Base-by-base conservation (phyloP, 1,284 basidiomycete species). In the Ustilago lituana region DNA sequence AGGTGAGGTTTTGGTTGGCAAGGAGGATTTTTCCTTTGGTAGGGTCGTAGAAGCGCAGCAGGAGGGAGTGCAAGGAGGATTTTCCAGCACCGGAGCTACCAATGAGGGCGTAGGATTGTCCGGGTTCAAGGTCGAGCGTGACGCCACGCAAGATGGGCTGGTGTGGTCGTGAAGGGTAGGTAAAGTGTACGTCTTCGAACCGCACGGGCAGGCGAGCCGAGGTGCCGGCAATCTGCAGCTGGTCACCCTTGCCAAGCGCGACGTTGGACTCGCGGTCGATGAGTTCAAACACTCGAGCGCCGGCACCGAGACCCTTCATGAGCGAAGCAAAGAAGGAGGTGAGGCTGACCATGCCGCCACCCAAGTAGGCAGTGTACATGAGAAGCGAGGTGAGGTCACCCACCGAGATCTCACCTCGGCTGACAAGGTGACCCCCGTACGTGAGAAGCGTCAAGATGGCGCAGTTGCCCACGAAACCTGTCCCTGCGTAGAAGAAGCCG, bases 1-100 rank as follows among this genome's bases (percentile, higher is more conserved):
- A 87, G 15, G 90, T 87, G 69, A 98, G 93, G 90, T 93, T 92
- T 85, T 90, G 87, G 3, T 92, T 93, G 78, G 94, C 91, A 70
- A 91, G 93, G 0, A 89, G 89, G 45, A 98, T 87, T 50, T 86
- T 87, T 0, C 96, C 96, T 11, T 86, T 83, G 23, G 89, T 85
- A 0, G 95, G 94, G 79, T 98, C 94, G 82, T 98, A 98, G 84
- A 92, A 98, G 45, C 94, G 86, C 65, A 95, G 85, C 45, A 98
- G 86, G 8, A 98, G 86, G 9, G 91, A 89, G 77, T 95, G 93
- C 36, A 96, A 87, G 0, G 92, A 94, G 14, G 91, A 93, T 85
- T 98, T 98, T 56, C 83, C 83, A 3, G 79, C 77, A 6, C 80
- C 78, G 4, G 77, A 80, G 2, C 80, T 82, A 24, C 83, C 83